Evolutionary conservation across 345 rosid species (phyloP).

Genomic region (Trapa bicornis): DNA sequence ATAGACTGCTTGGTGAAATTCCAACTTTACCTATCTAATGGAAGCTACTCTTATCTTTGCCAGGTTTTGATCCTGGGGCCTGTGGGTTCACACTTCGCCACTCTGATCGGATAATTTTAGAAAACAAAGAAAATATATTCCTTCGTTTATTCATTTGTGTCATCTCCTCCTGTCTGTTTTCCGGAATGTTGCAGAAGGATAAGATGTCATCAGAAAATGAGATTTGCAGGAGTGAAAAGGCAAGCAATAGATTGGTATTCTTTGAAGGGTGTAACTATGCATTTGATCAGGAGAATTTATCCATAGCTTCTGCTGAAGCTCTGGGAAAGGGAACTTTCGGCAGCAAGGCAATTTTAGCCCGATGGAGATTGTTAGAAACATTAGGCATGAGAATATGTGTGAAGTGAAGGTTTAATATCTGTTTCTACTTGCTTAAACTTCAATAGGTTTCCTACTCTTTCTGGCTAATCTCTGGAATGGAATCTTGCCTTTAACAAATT

Average conservation of each 20-base stretch:
- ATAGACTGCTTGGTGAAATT: too few relatives aligned
- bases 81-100: too few relatives aligned
- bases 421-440: slow-evolving; percentile 1
- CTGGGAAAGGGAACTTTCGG: slow-evolving; percentile 95
- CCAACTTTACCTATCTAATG: too few relatives aligned
- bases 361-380: slow-evolving; percentile 72
- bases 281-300: slow-evolving; percentile 85
- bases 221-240: slow-evolving; percentile 66
- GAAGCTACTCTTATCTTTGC: too few relatives aligned
- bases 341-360: slow-evolving; percentile 71
- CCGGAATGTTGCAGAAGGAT: slow-evolving; percentile 49
- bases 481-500: background rate
- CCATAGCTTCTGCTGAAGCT: slow-evolving; percentile 97
- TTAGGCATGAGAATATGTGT: slow-evolving; percentile 62
- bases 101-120: too few relatives aligned
- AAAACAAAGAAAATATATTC: too few relatives aligned
- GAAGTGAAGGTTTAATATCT: slow-evolving; percentile 73
- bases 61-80: too few relatives aligned
- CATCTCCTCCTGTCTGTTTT: slow-evolving; percentile 4
- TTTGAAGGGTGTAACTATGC: slow-evolving; percentile 82
- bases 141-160: too few relatives aligned
- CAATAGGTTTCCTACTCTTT: background rate
- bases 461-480: background rate
- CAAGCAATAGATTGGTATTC: slow-evolving; percentile 66
- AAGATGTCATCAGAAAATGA: slow-evolving; percentile 78